Percentiles rank a stretch among this genome's conserved stretches.
Conservation (phyloP, 371 early-diverging fungal genomes). For the Coelomomyces lativittatus region DNA sequence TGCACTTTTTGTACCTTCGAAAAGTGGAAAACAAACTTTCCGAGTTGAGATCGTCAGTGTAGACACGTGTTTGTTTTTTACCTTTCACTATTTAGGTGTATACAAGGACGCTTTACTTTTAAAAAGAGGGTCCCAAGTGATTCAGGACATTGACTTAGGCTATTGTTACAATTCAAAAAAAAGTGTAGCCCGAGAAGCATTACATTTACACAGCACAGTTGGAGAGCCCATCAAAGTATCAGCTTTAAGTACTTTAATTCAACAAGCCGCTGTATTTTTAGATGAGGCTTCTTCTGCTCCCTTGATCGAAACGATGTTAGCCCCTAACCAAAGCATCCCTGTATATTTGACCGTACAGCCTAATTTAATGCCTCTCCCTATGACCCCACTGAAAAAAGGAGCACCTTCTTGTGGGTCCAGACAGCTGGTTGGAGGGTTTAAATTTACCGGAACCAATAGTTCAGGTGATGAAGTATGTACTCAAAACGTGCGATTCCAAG, state of each 20-base stretch:
- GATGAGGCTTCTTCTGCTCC: conserved; percentile 42
- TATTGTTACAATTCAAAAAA: conserved; percentile 59
- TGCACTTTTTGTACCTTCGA: conserved; percentile 23
- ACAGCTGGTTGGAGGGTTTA: conserved; percentile 60
- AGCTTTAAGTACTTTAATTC: conserved; percentile 57
- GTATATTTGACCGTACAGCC: conserved; percentile 70
- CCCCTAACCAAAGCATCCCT: conserved; percentile 12
- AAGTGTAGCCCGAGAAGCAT: conserved; percentile 53
- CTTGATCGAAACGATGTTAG: conserved; percentile 6
- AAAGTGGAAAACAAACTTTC: conserved; percentile 34
- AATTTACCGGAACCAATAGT: conserved; percentile 42
- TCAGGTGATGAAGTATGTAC: conserved; percentile 27
- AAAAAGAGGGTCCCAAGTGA: neutral
- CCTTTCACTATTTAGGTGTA: conserved; percentile 30
- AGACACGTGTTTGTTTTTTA: conserved; percentile 29
- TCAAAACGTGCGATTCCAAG: conserved; percentile 59
- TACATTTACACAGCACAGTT: conserved; percentile 50
- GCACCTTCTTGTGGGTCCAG: conserved; percentile 24
- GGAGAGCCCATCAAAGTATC: conserved; percentile 45
- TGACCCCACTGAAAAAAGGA: neutral
- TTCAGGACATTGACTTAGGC: conserved; percentile 49
- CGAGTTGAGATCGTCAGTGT: conserved; percentile 20
- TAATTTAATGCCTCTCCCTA: conserved; percentile 22
- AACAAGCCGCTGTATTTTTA: conserved; percentile 60
- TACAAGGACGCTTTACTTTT: neutral